Conservation (phyloP, 2,329 filamentous ascomycete genomes). For the Paraphoma chrysanthemicola region DNA sequence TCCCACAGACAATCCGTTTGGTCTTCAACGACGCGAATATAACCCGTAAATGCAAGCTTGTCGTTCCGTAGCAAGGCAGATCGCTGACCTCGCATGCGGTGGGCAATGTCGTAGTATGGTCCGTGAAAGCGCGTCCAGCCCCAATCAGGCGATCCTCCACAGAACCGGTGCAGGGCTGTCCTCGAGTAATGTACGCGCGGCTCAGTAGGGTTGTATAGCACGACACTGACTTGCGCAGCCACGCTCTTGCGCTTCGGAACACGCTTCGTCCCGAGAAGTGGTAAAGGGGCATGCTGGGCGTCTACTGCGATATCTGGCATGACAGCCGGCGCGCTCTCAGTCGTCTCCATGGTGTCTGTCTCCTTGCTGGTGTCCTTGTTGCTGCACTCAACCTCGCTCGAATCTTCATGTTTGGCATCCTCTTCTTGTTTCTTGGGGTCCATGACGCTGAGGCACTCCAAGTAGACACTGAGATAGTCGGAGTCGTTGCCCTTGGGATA, state of each 20-base stretch:
- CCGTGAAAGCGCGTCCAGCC: conserved; percentile 69
- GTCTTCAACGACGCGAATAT: conserved; percentile 67
- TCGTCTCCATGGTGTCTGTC: conserved; percentile 12
- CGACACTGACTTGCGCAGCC: conserved; percentile 67
- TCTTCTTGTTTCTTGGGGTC: conserved; percentile 22
- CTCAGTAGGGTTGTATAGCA: conserved; percentile 69
- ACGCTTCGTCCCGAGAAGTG: conserved; percentile 39
- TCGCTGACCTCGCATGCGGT: conserved; percentile 63
- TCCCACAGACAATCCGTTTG: conserved; percentile 68
- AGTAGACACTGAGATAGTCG: conserved; percentile 65
- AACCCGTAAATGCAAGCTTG: conserved; percentile 67
- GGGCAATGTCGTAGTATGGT: conserved; percentile 64
- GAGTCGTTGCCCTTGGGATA: conserved; percentile 68
- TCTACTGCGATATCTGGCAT: neutral
- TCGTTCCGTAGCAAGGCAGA: conserved; percentile 67
- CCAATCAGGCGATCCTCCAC: conserved; percentile 65
- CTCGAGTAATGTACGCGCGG: conserved; percentile 65
- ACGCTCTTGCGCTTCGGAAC: conserved; percentile 52
- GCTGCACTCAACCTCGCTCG: neutral
- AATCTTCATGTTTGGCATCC: conserved; percentile 4
- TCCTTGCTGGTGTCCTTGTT: conserved; percentile 6
- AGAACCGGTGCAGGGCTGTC: conserved; percentile 66
- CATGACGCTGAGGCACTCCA: conserved; percentile 64
- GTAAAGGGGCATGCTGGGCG: conserved; percentile 45
- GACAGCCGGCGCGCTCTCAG: conserved; percentile 1